Evolutionary conservation across 108 stramenopile species (phyloP).

Genomic region (Schizochytrium sp.): DNA sequence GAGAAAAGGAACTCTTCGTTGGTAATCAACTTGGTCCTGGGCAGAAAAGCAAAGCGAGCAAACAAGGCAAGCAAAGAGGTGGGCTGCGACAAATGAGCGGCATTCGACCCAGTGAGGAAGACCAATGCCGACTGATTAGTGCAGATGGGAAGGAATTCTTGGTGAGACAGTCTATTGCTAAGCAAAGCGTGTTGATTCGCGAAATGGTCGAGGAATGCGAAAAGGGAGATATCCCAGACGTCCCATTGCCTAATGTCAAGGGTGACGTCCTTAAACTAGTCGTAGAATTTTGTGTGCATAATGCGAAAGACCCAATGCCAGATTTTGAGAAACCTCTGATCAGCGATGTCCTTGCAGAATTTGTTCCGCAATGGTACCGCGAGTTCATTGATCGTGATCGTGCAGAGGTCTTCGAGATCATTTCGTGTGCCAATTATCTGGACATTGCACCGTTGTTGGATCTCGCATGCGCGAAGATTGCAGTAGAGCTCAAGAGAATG

Average conservation of each 20-base stretch:
- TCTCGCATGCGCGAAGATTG: conserved; percentile 97
- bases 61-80: not conserved
- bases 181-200: conserved; percentile 6
- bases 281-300: conserved; percentile 95
- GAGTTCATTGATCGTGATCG: conserved; percentile 97
- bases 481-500: conserved; percentile 69
- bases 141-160: conserved; percentile 2
- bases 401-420: conserved; percentile 96
- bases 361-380: conserved; percentile 99
- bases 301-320: conserved; percentile 86
- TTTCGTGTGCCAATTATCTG: conserved; percentile 74
- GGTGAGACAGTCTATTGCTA: not conserved
- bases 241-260: conserved; percentile 98
- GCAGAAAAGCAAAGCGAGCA: not conserved
- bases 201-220: conserved; percentile 6
- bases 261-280: conserved; percentile 91
- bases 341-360: conserved; percentile 91
- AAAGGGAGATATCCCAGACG: conserved; percentile 74
- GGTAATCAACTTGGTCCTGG: too few species aligned
- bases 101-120: too few species aligned
- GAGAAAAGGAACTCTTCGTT: too few species aligned
- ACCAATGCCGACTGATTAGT: not conserved
- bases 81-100: not conserved
- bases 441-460: conserved; percentile 92
- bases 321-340: conserved; percentile 99